Percentiles rank a stretch among this genome's conserved stretches.
phyloP scores from a whole-genome alignment of 2,329 filamentous ascomycete genomes.

The Ophiobolus disseminans region DNA sequence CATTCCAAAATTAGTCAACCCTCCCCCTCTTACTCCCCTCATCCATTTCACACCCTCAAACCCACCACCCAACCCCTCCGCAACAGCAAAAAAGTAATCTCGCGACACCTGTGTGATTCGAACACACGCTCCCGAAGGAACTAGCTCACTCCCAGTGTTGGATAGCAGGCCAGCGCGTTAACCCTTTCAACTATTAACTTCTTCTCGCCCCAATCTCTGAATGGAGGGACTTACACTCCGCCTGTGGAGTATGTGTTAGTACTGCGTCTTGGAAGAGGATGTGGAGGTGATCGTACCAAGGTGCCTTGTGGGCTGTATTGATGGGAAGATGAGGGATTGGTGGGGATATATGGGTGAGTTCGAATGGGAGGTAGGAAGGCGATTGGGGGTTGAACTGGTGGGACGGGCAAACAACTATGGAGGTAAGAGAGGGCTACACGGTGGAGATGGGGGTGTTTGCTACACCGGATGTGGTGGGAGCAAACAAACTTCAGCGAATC shows the following conservation, averaged over 20 bases:
- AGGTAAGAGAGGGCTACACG: neutral
- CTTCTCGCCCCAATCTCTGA: neutral
- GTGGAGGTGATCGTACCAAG: neutral
- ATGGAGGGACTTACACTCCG: neutral
- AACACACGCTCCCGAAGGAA: conserved; percentile 42
- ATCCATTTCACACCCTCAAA: neutral
- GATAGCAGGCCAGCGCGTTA: neutral
- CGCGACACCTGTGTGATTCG: conserved; percentile 40
- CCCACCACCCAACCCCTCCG: neutral
- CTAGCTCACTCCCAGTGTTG: conserved; percentile 24
- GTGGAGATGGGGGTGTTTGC: too few relatives aligned
- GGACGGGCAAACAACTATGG: neutral
- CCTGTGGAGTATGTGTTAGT: neutral
- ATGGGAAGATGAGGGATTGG: neutral
- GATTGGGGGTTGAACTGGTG: too few relatives aligned
- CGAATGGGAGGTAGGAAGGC: too few relatives aligned
- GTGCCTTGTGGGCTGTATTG: neutral
- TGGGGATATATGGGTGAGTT: neutral
- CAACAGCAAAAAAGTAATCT: neutral
- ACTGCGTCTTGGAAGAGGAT: neutral
- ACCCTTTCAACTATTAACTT: neutral
- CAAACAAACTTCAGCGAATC: too few relatives aligned
- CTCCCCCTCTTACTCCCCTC: neutral
- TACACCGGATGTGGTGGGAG: too few relatives aligned
- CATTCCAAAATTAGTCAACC: neutral